These are phyloP conservation scores for Naganishia vaughanmartiniae DNA, from an alignment of 768 basidiomycete genomes.

Conservation along the genomic window DNA sequence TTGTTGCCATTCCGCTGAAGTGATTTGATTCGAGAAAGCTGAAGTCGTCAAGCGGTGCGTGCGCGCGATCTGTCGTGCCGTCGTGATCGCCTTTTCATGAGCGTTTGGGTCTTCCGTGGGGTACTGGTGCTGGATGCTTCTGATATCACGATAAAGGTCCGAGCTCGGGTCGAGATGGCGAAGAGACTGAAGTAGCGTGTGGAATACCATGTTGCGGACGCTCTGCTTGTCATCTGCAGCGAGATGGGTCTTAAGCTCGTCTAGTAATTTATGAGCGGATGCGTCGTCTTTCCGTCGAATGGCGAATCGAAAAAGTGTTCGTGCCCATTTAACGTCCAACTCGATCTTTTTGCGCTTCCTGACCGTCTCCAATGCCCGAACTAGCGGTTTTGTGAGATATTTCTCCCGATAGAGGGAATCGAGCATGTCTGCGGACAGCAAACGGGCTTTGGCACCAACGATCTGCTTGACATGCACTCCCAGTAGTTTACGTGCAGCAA, in stretches of 20 bases:
- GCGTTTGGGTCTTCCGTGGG: neutral
- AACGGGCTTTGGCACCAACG: neutral
- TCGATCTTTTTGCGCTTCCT: constrained; percentile 12
- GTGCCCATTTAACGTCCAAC: neutral
- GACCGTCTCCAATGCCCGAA: constrained; percentile 7
- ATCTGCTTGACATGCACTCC: constrained; percentile 11
- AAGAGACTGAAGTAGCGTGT: neutral
- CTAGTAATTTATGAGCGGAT: neutral
- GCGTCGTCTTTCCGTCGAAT: neutral
- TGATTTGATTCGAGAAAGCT: neutral
- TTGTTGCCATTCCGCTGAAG: neutral
- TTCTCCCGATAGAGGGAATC: constrained; percentile 6
- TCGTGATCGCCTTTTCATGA: neutral
- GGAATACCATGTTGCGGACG: neutral
- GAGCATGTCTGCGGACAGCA: constrained; percentile 2
- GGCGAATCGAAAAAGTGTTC: constrained; percentile 4
- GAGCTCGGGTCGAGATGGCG: constrained; percentile 7
- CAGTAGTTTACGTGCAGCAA: neutral
- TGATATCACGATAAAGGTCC: neutral
- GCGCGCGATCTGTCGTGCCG: neutral
- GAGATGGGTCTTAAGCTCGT: neutral
- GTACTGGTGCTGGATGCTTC: neutral
- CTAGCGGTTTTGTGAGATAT: constrained; percentile 19
- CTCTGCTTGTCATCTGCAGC: neutral
- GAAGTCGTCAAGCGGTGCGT: neutral